Conservation (phyloP, 345 rosid species). For the Pistacia integerrima region DNA sequence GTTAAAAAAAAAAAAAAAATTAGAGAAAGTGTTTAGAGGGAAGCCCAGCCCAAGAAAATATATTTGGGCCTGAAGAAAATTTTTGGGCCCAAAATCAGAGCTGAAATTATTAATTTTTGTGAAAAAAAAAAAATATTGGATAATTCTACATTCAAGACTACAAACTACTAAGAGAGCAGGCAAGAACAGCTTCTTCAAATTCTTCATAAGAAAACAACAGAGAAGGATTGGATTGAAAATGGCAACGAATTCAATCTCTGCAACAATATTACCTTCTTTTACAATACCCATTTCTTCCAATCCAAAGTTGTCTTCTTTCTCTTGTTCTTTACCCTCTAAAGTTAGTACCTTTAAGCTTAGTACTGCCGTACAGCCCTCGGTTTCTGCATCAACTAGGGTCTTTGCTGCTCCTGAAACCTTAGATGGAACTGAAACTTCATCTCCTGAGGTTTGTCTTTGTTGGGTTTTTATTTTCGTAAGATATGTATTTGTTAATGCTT, state of each 20-base stretch:
- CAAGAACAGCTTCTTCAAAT: background rate
- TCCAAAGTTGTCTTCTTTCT: slow-evolving; percentile 38
- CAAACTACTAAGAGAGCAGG: background rate
- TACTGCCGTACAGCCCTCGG: slow-evolving; percentile 33
- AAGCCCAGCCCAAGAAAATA: background rate
- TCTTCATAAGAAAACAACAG: slow-evolving; percentile 9
- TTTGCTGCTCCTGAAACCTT: slow-evolving; percentile 65
- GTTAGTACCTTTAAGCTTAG: slow-evolving; percentile 28
- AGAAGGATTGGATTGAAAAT: slow-evolving; percentile 29
- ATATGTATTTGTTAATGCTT: background rate
- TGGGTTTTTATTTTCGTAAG: background rate
- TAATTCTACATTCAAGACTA: background rate
- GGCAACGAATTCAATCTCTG: slow-evolving; percentile 62
- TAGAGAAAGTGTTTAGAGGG: background rate
- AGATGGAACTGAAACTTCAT: slow-evolving; percentile 44
- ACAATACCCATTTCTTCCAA: slow-evolving; percentile 37
- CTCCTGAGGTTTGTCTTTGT: slow-evolving; percentile 40
- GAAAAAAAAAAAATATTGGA: slow-evolving; percentile 10
- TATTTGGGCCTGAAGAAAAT: no score
- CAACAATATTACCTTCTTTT: slow-evolving; percentile 52
- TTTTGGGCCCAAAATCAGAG: background rate
- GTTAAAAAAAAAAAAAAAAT: background rate
- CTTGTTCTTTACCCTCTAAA: slow-evolving; percentile 31
- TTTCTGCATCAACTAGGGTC: slow-evolving; percentile 40
- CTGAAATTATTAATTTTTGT: background rate